Evolutionary conservation across 257 asterid genomes (phyloP).

Genomic region (Plectranthus barbatus): DNA sequence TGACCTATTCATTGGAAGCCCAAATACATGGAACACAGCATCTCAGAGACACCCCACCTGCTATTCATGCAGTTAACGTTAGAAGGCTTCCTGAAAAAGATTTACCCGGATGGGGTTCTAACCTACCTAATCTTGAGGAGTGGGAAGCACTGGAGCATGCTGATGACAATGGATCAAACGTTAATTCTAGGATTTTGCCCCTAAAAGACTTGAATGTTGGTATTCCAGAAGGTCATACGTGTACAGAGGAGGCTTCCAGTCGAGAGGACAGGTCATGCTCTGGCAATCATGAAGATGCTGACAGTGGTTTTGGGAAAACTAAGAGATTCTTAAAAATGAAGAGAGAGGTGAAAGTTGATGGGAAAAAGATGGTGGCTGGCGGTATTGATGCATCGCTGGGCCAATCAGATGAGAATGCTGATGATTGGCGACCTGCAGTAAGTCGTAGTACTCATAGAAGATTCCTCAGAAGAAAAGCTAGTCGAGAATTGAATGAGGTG

Average conservation of each 20-base stretch:
- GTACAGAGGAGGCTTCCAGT: constrained; percentile 29
- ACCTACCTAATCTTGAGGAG: constrained; percentile 84
- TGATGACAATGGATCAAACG: constrained; percentile 36
- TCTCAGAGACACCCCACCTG: constrained; percentile 78
- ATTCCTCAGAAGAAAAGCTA: constrained; percentile 84
- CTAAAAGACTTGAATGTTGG: constrained; percentile 53
- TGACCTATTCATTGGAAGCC: constrained; percentile 72
- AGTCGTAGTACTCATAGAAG: constrained; percentile 90
- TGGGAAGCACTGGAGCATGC: constrained; percentile 92
- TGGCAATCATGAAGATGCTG: constrained; percentile 33
- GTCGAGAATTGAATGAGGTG: constrained; percentile 48
- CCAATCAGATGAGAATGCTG: constrained; percentile 48
- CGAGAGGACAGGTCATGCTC: constrained; percentile 31
- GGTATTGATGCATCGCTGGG: constrained; percentile 95
- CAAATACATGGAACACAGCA: constrained; percentile 79
- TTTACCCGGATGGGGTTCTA: constrained; percentile 97
- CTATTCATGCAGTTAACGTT: constrained; percentile 66
- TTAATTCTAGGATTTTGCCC: constrained; percentile 67
- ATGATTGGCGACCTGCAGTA: constrained; percentile 90
- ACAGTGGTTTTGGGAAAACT: constrained; percentile 32
- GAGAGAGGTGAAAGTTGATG: constrained; percentile 67
- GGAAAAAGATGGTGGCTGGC: constrained; percentile 74
- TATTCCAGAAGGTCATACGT: constrained; percentile 32
- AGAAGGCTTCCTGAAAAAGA: constrained; percentile 93
- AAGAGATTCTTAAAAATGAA: constrained; percentile 39